Evolutionary conservation across 768 basidiomycete genomes (phyloP).

Genomic region (Termitomyces sp.): DNA sequence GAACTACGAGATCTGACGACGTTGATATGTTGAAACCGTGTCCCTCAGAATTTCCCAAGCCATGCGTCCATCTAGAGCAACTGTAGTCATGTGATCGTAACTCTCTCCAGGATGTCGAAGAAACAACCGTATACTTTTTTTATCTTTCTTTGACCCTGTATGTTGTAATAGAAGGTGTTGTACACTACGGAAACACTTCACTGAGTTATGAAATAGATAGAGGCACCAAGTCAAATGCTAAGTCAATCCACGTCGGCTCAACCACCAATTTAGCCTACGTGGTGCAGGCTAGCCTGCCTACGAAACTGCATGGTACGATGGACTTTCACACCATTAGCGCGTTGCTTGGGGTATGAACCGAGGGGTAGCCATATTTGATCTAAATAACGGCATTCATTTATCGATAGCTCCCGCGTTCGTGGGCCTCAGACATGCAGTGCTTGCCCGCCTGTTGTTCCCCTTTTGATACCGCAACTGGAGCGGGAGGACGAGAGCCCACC

Average conservation of each 20-base stretch:
- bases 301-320: slow-evolving; percentile 49
- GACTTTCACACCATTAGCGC: slow-evolving; percentile 31
- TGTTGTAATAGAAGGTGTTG: neutral
- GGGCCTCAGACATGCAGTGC: slow-evolving; percentile 8
- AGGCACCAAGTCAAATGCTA: no score
- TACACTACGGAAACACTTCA: neutral
- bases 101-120: no score
- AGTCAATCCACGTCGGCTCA: slow-evolving; percentile 31
- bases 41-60: neutral
- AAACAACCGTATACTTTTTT: neutral
- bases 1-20: neutral
- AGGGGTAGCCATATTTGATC: slow-evolving; percentile 29
- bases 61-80: neutral
- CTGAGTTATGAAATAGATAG: neutral
- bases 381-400: neutral
- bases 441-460: slow-evolving; percentile 22
- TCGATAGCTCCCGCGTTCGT: neutral
- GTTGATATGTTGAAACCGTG: neutral
- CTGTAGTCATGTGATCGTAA: no score
- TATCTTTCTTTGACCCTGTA: neutral
- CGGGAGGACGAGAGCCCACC: slow-evolving; percentile 58
- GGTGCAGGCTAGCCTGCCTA: slow-evolving; percentile 37
- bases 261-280: slow-evolving; percentile 20
- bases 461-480: slow-evolving; percentile 28
- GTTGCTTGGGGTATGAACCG: slow-evolving; percentile 34